phyloP scores from a whole-genome alignment of 495 filamentous ascomycete genomes.

The Xylaria intraflava region DNA sequence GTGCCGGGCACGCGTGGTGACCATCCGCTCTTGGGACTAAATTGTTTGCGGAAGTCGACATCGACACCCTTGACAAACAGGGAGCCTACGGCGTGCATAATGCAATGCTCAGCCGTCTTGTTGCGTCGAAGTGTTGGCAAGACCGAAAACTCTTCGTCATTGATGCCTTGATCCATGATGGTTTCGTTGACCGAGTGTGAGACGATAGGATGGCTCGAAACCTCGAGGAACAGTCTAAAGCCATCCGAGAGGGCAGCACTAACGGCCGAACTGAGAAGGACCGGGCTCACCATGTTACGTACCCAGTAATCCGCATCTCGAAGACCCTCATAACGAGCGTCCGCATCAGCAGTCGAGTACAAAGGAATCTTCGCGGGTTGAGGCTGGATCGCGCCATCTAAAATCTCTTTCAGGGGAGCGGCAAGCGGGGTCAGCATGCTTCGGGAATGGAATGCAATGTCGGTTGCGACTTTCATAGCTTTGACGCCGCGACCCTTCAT shows the following conservation, averaged over 20 bases:
- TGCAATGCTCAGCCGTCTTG: slow-evolving; percentile 18
- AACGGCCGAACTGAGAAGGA: slow-evolving; percentile 26
- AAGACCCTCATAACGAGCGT: slow-evolving; percentile 19
- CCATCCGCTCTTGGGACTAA: slow-evolving; percentile 26
- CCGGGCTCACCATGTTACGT: slow-evolving; percentile 23
- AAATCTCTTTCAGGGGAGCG: slow-evolving; percentile 18
- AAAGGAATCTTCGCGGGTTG: slow-evolving; percentile 20
- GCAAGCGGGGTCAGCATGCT: slow-evolving; percentile 22
- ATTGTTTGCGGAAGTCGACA: slow-evolving; percentile 26
- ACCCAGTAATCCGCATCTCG: slow-evolving; percentile 25
- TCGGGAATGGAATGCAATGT: slow-evolving; percentile 10
- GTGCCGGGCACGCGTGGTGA: slow-evolving; percentile 25
- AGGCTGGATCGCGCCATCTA: slow-evolving; percentile 21
- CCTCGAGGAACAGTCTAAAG: slow-evolving; percentile 29
- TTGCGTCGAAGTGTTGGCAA: slow-evolving; percentile 28
- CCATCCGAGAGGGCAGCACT: slow-evolving; percentile 31
- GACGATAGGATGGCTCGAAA: slow-evolving; percentile 23
- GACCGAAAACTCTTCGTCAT: slow-evolving; percentile 23
- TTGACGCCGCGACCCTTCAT: slow-evolving; percentile 32
- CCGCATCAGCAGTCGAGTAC: slow-evolving; percentile 31
- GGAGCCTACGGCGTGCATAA: slow-evolving; percentile 21
- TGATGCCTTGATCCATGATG: slow-evolving; percentile 26
- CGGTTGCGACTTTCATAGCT: slow-evolving; percentile 31
- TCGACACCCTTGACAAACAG: slow-evolving; percentile 25
- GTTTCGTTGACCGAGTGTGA: slow-evolving; percentile 30